Base-by-base conservation (phyloP, 1,284 basidiomycete species). In the Ustilago bromivora region DNA sequence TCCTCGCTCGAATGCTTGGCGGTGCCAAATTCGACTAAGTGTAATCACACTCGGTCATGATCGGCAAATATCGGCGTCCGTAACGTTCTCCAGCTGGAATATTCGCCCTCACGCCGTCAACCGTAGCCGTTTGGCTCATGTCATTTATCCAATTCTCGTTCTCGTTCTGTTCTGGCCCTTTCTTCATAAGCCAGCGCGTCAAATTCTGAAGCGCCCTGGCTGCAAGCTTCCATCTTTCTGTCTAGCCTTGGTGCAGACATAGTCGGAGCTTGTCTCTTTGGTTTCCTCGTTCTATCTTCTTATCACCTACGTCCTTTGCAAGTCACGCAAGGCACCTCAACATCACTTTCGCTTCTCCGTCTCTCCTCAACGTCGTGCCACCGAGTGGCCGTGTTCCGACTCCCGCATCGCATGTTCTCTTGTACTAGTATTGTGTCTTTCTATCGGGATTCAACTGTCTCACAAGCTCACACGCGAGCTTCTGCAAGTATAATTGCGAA, bases 1-100 rank as follows among this genome's bases (percentile, higher is more conserved):
- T 81, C 17, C 65, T 81, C 6, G 79, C 79, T 57, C 71, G 76
- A 28, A 81, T 81, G 79, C 74, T 81, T 47, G 77, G 79, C 17
- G 75, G 74, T 34, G 54, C 77, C 6, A 43, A 49, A 19, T 63
- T 76, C 28, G 55, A 54, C 53, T 76, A 52, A 53, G 34, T 23
- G 13, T 23, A 12, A 10, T 34, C 31, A 38, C 17, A 12, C 34
- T 7, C 19, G 11, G 43, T 19, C 19, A 46, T 7, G 43, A 7
- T 5, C 17, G 23, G 43, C 43, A 19, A 9, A 15, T 19, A 11
- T 4, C 13, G 7, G 43, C 19, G 13, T 17, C 15, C 40, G 6
- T 15, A 12, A 41, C 15, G 6, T 17, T 17, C 1, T 12, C 13
- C 40, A 13, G 12, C 13, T 17, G 13, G 13, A 41, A 11, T 2